Percentiles rank a stretch among this genome's conserved stretches.
Conservation (phyloP, 495 filamentous ascomycete genomes). For the Aspergillus coremiiformis region DNA sequence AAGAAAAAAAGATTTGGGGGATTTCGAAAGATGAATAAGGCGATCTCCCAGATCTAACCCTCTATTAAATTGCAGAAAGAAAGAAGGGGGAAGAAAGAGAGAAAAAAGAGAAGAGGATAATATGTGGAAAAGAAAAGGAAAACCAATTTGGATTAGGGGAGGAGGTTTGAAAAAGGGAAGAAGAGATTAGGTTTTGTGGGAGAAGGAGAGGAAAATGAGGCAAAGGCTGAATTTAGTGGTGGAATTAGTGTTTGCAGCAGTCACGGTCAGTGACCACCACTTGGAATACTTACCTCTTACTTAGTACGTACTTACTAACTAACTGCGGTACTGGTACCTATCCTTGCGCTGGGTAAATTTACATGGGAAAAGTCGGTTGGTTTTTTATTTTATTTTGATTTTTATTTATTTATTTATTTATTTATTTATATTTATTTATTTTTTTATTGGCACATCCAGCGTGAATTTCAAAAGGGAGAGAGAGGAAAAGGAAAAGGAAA, state of each 20-base stretch:
- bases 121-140: slow-evolving; percentile 32
- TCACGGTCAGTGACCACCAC: not conserved
- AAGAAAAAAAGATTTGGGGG: slow-evolving; percentile 12
- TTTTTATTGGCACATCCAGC: slow-evolving; percentile 7
- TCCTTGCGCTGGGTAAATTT: not conserved
- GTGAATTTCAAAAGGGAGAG: slow-evolving; percentile 1
- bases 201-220: slow-evolving; percentile 10
- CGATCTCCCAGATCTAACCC: slow-evolving; percentile 25
- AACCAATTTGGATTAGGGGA: slow-evolving; percentile 18
- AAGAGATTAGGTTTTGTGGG: slow-evolving; percentile 30
- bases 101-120: slow-evolving; percentile 29
- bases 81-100: slow-evolving; percentile 26
- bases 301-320: too few relatives aligned
- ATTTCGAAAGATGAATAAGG: slow-evolving; percentile 15
- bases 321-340: not conserved
- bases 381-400: slow-evolving; percentile 7
- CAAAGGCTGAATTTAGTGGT: slow-evolving; percentile 1
- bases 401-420: slow-evolving; percentile 20
- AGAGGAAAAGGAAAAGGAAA: slow-evolving; percentile 3
- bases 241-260: not conserved
- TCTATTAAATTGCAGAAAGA: slow-evolving; percentile 26
- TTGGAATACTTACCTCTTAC: too few relatives aligned
- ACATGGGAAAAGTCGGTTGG: not conserved
- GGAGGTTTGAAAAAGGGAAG: slow-evolving; percentile 24
- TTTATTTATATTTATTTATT: not conserved